Evolutionary conservation across 2,329 filamentous ascomycete species (phyloP).

Genomic region (Microdochium trichocladiopsis): DNA sequence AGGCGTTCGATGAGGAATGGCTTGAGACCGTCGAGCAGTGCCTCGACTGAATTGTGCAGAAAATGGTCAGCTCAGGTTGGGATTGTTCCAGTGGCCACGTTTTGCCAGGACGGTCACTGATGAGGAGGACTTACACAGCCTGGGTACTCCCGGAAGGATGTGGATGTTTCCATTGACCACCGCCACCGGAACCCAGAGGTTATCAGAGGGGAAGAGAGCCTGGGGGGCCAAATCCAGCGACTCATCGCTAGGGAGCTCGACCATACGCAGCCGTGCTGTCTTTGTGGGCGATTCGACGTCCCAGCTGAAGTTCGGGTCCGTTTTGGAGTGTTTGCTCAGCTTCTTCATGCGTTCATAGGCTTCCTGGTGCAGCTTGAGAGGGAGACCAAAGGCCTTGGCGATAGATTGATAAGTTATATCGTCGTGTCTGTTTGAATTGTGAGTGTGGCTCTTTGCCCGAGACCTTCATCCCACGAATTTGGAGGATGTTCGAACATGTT

Average conservation of each 20-base stretch:
- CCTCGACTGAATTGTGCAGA: slow-evolving; percentile 47
- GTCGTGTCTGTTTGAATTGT: slow-evolving; percentile 80
- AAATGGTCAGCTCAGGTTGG: background rate
- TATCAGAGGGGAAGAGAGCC: slow-evolving; percentile 69
- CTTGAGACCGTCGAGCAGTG: slow-evolving; percentile 70
- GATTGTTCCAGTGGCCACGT: too few relatives aligned
- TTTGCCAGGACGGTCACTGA: too few relatives aligned
- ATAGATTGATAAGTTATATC: slow-evolving; percentile 97
- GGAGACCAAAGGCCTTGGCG: slow-evolving; percentile 77
- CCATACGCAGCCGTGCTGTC: slow-evolving; percentile 84
- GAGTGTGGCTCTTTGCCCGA: slow-evolving; percentile 6
- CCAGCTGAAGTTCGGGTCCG: slow-evolving; percentile 75
- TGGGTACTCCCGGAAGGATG: slow-evolving; percentile 84
- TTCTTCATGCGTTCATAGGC: slow-evolving; percentile 78
- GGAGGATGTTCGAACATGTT: background rate
- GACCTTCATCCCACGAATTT: too few relatives aligned
- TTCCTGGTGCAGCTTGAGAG: slow-evolving; percentile 68
- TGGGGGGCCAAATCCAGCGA: slow-evolving; percentile 59
- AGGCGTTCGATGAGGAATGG: slow-evolving; percentile 64
- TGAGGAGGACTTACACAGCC: slow-evolving; percentile 50
- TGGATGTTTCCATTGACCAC: slow-evolving; percentile 92
- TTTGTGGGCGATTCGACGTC: slow-evolving; percentile 71
- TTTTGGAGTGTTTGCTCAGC: slow-evolving; percentile 66
- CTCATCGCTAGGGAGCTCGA: slow-evolving; percentile 73
- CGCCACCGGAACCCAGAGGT: slow-evolving; percentile 84